phyloP scores from a whole-genome alignment of 345 rosid genomes.

The Turnera subulata region DNA sequence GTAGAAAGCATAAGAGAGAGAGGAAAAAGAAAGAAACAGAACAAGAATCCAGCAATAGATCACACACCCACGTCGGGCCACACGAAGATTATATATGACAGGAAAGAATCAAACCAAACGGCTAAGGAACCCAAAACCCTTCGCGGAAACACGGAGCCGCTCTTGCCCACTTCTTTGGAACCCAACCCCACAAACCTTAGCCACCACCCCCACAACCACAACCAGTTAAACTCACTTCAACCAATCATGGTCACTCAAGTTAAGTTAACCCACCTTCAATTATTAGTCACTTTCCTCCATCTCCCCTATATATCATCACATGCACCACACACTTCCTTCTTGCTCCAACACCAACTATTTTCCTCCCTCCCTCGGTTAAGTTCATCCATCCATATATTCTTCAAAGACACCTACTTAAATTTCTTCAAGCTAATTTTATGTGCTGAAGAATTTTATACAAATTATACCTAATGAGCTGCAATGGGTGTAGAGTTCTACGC shows the following conservation, averaged over 20 bases:
- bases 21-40: background rate
- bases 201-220: no score
- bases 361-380: background rate
- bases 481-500: slow-evolving; percentile 78
- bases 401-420: background rate
- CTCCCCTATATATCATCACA: background rate
- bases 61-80: no score
- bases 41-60: slow-evolving; percentile 1
- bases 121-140: slow-evolving; percentile 24
- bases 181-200: slow-evolving; percentile 9
- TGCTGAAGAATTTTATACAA: background rate
- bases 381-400: no score
- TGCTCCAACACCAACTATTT: background rate
- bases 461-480: slow-evolving; percentile 60
- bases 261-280: background rate
- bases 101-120: slow-evolving; percentile 31
- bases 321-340: background rate
- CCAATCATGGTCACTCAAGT: background rate
- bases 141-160: slow-evolving; percentile 72
- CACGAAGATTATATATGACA: background rate
- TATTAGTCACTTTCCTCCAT: background rate
- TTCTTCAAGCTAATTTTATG: background rate
- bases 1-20: background rate
- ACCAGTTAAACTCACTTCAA: slow-evolving; percentile 10
- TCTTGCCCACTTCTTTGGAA: slow-evolving; percentile 49